phyloP scores from a whole-genome alignment of 768 basidiomycete genomes.

The Cystofilobasidium ferigula region DNA sequence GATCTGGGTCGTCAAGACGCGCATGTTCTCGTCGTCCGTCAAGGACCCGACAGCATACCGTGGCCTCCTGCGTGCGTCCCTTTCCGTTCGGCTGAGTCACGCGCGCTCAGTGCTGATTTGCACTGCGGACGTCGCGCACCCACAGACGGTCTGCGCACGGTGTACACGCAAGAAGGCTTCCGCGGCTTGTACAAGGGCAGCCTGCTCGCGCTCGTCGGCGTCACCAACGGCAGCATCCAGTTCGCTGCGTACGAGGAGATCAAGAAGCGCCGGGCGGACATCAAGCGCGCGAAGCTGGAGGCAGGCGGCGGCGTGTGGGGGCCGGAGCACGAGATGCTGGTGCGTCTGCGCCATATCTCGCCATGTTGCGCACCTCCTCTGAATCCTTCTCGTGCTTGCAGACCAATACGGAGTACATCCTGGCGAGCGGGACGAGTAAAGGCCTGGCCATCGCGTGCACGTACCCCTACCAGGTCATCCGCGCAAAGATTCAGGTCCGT shows the following conservation, averaged over 20 bases:
- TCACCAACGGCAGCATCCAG: conserved; percentile 86
- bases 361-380: background rate
- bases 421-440: conserved; percentile 87
- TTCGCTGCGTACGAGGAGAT: conserved; percentile 95
- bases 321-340: conserved; percentile 70
- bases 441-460: conserved; percentile 68
- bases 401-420: conserved; percentile 82
- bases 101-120: background rate
- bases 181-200: conserved; percentile 79
- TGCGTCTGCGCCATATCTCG: conserved; percentile 40
- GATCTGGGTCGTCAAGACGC: conserved; percentile 92
- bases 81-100: too few relatives aligned
- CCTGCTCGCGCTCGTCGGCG: conserved; percentile 74
- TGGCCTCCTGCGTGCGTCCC: conserved; percentile 63
- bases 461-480: conserved; percentile 95
- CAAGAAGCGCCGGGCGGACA: conserved; percentile 70
- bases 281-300: conserved; percentile 54
- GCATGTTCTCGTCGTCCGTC: conserved; percentile 77
- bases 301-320: conserved; percentile 56
- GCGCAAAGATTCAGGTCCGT: conserved; percentile 79
- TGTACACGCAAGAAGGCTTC: conserved; percentile 62
- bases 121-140: background rate
- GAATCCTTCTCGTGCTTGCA: conserved; percentile 35
- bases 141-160: conserved; percentile 60
- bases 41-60: conserved; percentile 64